Evolutionary conservation across 176 grass and related monocot genomes (phyloP), one percentile per base, ranked within the genome.

Genomic region (Cymbopogon citratus): DNA sequence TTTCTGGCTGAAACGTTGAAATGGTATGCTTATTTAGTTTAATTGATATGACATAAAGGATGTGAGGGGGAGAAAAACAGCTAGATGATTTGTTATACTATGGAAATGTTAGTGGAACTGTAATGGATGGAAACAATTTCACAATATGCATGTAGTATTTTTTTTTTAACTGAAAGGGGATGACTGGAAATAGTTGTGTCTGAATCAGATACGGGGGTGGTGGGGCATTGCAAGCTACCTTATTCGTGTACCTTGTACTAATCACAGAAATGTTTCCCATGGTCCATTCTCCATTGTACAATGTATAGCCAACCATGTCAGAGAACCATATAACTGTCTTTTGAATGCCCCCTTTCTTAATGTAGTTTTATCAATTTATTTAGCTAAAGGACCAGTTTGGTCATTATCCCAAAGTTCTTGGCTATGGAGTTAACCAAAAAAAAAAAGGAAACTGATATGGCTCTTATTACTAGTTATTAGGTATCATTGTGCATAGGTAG

Each of bases 401-500:
- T 28, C 8, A 73, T 49, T 51, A 48, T 14, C 10, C 16, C 26
- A 14, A 2, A 34, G 15, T 73, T 75, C 21, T 79, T 10, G 15
- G 62, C 34, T 41, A 21, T 73, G 21, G 19, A 3, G 73, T 67
- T 84, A 11, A 25, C 11, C 9, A 34, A 71, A 68, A 1, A 73
- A 69, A 79, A 69, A 27, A 7, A 23, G 19, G 52, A 57, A 57
- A 33, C 54, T 65, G 52, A n/a, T 54, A 49, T 26, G 21, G 9
- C 21, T 60, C 63, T 14, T 34, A 19, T n/a, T n/a, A n/a, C n/a
- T n/a, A n/a, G n/a, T n/a, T n/a, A n/a, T 38, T 46, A 6, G 43
- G 51, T 56, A 46, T 66, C 57, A 63, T 89, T 89, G 15, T 65
- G 64, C 52, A 25, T 39, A 34, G 19, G n/a, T 80, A 74, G n/a